Evolutionary conservation across 2,329 filamentous ascomycete genomes (phyloP).

Genomic region (Hirsutella thompsonii): DNA sequence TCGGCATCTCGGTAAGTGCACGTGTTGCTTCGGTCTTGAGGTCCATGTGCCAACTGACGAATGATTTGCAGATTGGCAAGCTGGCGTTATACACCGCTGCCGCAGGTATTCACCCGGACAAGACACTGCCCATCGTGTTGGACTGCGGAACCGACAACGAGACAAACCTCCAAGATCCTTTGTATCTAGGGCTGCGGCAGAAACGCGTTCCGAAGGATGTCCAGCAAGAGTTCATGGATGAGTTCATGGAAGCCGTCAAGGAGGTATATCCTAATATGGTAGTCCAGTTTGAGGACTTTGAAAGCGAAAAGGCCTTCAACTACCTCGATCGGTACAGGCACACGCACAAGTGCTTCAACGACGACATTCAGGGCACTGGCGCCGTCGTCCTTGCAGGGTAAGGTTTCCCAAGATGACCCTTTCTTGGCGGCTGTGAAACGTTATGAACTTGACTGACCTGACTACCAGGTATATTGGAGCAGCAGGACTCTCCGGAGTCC

Average conservation of each 20-base stretch:
- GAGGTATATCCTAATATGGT: conserved; percentile 56
- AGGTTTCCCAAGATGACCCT: conserved; percentile 13
- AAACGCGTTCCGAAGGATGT: conserved; percentile 67
- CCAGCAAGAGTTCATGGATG: conserved; percentile 87
- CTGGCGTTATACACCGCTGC: conserved; percentile 89
- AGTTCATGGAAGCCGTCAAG: conserved; percentile 85
- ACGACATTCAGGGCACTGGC: conserved; percentile 95
- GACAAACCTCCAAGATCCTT: conserved; percentile 50
- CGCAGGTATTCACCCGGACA: conserved; percentile 84
- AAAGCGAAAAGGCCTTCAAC: conserved; percentile 82
- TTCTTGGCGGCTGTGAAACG: background rate
- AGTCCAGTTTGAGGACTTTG: conserved; percentile 96
- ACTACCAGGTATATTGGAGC: conserved; percentile 50
- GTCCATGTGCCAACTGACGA: background rate
- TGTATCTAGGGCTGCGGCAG: conserved; percentile 83
- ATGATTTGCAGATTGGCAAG: conserved; percentile 63
- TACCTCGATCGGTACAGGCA: conserved; percentile 83
- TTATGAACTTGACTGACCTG: conserved; percentile 19
- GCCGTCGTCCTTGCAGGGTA: conserved; percentile 83
- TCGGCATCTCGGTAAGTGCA: conserved; percentile 75
- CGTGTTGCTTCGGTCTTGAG: background rate
- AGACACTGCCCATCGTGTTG: conserved; percentile 60
- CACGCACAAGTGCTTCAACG: conserved; percentile 92
- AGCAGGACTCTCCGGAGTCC: conserved; percentile 75
- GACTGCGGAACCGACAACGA: conserved; percentile 57